Percentiles rank a stretch among this genome's conserved stretches.
Conservation (phyloP, 176 grass and related monocot species). For the Rhynchospora pubera region DNA sequence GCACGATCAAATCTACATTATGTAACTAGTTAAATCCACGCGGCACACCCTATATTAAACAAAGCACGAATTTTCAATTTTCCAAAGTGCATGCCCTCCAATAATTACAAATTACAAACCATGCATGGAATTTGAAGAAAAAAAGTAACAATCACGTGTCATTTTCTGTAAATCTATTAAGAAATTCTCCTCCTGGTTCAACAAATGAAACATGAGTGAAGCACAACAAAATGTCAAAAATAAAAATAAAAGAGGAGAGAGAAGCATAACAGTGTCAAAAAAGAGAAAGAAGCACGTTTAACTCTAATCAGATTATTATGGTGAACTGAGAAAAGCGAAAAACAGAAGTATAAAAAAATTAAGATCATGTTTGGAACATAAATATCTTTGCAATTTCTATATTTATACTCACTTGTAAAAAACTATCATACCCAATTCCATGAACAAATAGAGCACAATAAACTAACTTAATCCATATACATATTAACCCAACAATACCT, state of each 20-base stretch:
- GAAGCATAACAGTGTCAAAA: neutral
- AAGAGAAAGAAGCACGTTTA: neutral
- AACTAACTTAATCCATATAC: constrained; percentile 5
- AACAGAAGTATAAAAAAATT: constrained; percentile 18
- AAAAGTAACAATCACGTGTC: neutral
- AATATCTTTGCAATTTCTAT: constrained; percentile 29
- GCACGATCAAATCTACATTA: neutral
- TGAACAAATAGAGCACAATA: constrained; percentile 2
- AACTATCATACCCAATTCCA: neutral
- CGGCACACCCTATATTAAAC: neutral
- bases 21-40: neutral
- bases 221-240: too few relatives aligned
- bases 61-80: neutral
- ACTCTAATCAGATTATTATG: neutral
- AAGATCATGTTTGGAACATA: neutral
- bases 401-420: neutral
- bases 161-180: neutral
- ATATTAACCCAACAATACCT: neutral
- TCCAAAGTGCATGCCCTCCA: neutral
- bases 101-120: neutral
- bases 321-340: constrained; percentile 10
- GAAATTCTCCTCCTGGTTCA: neutral
- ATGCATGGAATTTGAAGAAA: neutral
- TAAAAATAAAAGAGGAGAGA: neutral
- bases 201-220: neutral